Percentiles rank a stretch among this genome's conserved stretches.
Evolutionary conservation across 306 rosid genomes (phyloP).

Genomic region (Prunus kanzakura): DNA sequence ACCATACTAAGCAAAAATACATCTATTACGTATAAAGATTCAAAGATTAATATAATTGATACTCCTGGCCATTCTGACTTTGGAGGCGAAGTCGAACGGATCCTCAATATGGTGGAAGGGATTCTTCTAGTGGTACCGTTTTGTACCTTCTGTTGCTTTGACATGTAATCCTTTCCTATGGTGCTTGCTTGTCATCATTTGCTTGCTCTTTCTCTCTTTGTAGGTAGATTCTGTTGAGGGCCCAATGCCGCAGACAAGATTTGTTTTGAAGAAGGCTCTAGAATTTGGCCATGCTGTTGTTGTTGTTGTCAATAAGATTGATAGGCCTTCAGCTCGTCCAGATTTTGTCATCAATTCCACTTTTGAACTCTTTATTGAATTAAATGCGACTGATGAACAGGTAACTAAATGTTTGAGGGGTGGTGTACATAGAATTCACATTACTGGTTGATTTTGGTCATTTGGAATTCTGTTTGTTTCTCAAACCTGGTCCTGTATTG

Average conservation of each 20-base stretch:
- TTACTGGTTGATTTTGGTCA: constrained; percentile 1
- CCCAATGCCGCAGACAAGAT: constrained; percentile 99
- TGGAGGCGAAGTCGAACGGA: constrained; percentile 97
- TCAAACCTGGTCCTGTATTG: not conserved
- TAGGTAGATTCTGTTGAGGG: constrained; percentile 99
- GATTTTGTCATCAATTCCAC: constrained; percentile 92
- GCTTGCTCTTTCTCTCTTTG: constrained; percentile 26
- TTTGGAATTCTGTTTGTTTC: not conserved
- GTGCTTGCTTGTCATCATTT: constrained; percentile 21
- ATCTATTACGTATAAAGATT: constrained; percentile 77
- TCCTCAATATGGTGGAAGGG: constrained; percentile 99
- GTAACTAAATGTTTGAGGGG: constrained; percentile 39
- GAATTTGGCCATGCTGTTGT: constrained; percentile 96
- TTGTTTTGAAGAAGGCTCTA: constrained; percentile 96
- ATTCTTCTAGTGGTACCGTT: constrained; percentile 84
- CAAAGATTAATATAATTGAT: constrained; percentile 89
- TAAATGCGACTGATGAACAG: constrained; percentile 96
- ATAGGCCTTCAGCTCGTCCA: constrained; percentile 92
- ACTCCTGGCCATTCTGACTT: constrained; percentile 99
- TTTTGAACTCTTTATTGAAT: constrained; percentile 93
- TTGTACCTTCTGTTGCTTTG: constrained; percentile 17
- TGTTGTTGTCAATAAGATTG: constrained; percentile 98
- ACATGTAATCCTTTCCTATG: constrained; percentile 1
- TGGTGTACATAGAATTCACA: not conserved
- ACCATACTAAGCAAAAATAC: constrained; percentile 95